phyloP scores from a whole-genome alignment of 2,329 filamentous ascomycete species.

The Mariannaea elegans region DNA sequence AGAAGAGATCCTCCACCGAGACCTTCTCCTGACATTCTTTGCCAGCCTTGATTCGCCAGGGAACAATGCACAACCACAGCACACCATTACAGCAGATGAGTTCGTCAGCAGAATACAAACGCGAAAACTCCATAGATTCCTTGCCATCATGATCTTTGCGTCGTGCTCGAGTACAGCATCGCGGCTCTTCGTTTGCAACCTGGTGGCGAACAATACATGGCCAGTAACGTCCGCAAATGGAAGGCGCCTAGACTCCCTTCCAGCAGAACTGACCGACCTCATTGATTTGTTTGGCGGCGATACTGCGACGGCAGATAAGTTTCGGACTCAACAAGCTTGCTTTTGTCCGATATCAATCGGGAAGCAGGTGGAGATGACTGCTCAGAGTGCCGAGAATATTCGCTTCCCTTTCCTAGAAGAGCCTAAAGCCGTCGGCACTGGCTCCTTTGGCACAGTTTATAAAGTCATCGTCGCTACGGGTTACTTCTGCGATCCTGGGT shows the following conservation, averaged over 20 bases:
- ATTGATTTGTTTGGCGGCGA: not conserved
- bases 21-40: not conserved
- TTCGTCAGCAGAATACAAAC: not conserved
- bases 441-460: not conserved
- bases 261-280: not conserved
- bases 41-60: not conserved
- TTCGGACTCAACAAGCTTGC: not conserved
- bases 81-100: not conserved
- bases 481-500: not conserved
- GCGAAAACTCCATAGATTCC: not conserved
- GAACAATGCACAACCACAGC: not conserved
- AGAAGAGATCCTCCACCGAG: not conserved
- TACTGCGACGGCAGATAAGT: not conserved
- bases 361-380: not conserved
- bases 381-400: not conserved
- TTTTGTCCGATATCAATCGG: slow-evolving; percentile 1
- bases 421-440: not conserved
- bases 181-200: not conserved
- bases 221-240: not conserved
- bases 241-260: not conserved
- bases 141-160: not conserved
- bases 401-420: not conserved
- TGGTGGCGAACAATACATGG: slow-evolving; percentile 2
- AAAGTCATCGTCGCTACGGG: not conserved
- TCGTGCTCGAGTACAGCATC: not conserved